Conservation (phyloP, 2,329 filamentous ascomycete genomes). For the Sordariomycetes sp. region DNA sequence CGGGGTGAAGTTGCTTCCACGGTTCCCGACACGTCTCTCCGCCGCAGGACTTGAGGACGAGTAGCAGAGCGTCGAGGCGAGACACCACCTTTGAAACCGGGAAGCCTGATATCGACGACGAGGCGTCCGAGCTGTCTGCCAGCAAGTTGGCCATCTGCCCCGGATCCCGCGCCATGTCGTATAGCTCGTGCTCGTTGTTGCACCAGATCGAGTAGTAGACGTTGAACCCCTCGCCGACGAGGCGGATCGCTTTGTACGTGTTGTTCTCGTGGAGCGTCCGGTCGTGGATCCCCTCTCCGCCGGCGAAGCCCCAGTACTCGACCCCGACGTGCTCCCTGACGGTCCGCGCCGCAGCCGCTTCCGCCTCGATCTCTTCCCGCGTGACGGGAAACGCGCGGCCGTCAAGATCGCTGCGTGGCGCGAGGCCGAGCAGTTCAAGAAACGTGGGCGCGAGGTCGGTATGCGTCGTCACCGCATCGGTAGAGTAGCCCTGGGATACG, state of each 20-base stretch:
- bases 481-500: constrained; percentile 23
- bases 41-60: constrained; percentile 53
- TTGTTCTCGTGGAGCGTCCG: constrained; percentile 26
- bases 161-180: constrained; percentile 39
- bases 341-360: background rate
- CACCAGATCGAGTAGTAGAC: constrained; percentile 50
- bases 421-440: constrained; percentile 19
- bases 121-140: background rate
- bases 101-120: constrained; percentile 9
- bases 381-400: constrained; percentile 28
- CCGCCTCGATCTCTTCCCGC: background rate
- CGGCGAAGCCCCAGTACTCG: constrained; percentile 40
- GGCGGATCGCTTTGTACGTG: constrained; percentile 44
- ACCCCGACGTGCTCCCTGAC: constrained; percentile 39
- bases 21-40: constrained; percentile 40
- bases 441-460: constrained; percentile 48
- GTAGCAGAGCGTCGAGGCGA: constrained; percentile 48
- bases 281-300: constrained; percentile 15
- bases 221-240: constrained; percentile 36
- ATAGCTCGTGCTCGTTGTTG: constrained; percentile 36
- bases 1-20: constrained; percentile 46
- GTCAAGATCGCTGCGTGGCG: constrained; percentile 4
- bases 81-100: constrained; percentile 29
- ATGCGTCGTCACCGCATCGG: constrained; percentile 35
- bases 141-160: constrained; percentile 25